phyloP scores from a whole-genome alignment of 2,329 filamentous ascomycete genomes.

The Cladosporium sp. region DNA sequence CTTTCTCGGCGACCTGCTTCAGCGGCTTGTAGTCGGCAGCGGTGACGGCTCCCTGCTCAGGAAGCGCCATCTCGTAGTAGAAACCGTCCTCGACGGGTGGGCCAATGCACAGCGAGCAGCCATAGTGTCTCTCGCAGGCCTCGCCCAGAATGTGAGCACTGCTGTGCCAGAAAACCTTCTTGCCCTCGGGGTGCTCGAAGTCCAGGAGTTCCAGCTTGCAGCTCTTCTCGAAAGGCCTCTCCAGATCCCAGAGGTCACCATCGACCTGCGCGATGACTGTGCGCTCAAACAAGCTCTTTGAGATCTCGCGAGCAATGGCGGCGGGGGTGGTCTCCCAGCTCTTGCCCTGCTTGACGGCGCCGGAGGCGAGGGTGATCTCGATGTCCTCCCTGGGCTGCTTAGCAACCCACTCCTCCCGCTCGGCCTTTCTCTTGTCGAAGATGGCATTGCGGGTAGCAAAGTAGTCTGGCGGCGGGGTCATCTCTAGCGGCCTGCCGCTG shows the following conservation, averaged over 20 bases:
- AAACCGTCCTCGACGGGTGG: conserved; percentile 88
- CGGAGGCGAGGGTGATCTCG: conserved; percentile 67
- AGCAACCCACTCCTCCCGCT: conserved; percentile 71
- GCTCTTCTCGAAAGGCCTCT: conserved; percentile 80
- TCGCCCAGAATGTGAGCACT: conserved; percentile 95
- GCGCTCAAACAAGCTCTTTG: conserved; percentile 78
- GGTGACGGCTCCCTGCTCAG: conserved; percentile 65
- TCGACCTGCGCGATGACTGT: conserved; percentile 83
- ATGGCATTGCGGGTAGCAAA: conserved; percentile 78
- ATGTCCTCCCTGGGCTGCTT: conserved; percentile 69
- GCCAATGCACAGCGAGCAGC: conserved; percentile 88
- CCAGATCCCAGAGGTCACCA: conserved; percentile 86
- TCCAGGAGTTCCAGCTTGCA: conserved; percentile 79
- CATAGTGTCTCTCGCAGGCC: conserved; percentile 83
- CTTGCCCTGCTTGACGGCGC: conserved; percentile 66
- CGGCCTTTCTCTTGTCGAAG: conserved; percentile 83
- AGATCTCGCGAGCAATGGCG: conserved; percentile 71
- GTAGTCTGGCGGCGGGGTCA: conserved; percentile 62
- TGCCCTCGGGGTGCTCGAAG: conserved; percentile 72
- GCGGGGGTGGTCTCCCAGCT: conserved; percentile 89
- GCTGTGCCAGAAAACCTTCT: conserved; percentile 97
- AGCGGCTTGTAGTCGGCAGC: conserved; percentile 78
- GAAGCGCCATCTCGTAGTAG: conserved; percentile 93
- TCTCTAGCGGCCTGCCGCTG: conserved; percentile 42
- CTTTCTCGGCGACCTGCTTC: conserved; percentile 72